These are phyloP conservation scores for Smittium culicis DNA, from an alignment of 371 early-diverging fungal species.

Conservation along the genomic window DNA sequence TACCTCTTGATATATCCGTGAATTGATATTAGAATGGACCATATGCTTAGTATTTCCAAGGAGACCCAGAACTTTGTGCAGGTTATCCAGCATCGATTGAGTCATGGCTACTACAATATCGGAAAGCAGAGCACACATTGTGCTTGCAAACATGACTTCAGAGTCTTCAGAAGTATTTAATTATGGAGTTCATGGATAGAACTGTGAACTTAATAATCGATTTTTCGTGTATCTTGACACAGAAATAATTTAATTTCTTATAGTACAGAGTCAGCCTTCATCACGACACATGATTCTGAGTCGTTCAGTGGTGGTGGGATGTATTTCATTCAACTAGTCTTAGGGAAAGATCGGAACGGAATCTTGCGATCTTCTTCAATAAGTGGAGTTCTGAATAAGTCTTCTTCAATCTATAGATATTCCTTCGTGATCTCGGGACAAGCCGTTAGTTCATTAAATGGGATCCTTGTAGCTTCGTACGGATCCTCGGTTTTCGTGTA, in stretches of 20 bases:
- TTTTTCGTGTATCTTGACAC: not conserved
- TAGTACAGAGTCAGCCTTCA: not conserved
- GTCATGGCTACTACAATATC: not conserved
- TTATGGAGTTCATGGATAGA: not conserved
- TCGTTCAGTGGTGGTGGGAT: not conserved
- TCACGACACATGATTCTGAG: not conserved
- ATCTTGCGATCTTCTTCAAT: slow-evolving; percentile 1
- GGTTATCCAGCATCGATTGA: not conserved
- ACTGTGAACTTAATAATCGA: not conserved
- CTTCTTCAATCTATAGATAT: not conserved
- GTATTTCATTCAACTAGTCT: slow-evolving; percentile 3
- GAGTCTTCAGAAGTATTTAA: not conserved
- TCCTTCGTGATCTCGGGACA: not conserved
- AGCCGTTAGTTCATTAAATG: not conserved
- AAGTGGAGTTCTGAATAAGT: not conserved
- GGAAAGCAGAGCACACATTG: not conserved
- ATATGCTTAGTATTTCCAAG: not conserved
- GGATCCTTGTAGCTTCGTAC: not conserved
- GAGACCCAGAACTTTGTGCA: not conserved
- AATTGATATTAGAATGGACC: not conserved
- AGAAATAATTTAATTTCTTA: not conserved
- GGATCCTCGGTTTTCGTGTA: not conserved
- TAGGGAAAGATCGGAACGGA: not conserved
- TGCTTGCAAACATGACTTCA: not conserved
- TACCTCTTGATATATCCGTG: not conserved